Evolutionary conservation across 1,284 basidiomycete genomes (phyloP).

Genomic region (Marasmius fiardii): DNA sequence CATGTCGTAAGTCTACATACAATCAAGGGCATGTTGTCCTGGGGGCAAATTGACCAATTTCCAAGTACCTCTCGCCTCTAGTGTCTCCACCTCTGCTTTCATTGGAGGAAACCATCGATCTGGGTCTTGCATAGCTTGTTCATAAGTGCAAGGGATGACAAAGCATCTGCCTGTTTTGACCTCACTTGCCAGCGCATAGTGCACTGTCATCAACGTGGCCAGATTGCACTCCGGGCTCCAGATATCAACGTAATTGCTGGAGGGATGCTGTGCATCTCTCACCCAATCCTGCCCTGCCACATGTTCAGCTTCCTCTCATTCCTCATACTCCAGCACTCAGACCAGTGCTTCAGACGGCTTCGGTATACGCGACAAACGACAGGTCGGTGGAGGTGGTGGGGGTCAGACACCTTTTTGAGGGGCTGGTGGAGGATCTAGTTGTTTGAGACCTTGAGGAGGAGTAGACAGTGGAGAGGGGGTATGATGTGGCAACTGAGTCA

Average conservation of each 20-base stretch:
- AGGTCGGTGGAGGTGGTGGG: too few species aligned
- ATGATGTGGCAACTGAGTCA: too few species aligned
- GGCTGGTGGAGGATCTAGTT: too few species aligned
- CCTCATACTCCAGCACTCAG: background rate
- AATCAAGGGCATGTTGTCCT: background rate
- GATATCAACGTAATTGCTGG: conserved; percentile 1
- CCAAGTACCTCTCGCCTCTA: background rate
- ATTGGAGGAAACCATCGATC: conserved; percentile 10
- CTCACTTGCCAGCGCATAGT: conserved; percentile 5
- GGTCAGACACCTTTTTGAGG: too few species aligned
- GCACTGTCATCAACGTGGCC: background rate
- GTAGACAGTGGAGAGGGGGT: too few species aligned
- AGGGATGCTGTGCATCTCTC: background rate
- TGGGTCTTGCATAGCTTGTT: conserved; percentile 1
- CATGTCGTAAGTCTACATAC: background rate
- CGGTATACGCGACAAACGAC: background rate
- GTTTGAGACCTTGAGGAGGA: too few species aligned
- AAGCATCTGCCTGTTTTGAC: conserved; percentile 1
- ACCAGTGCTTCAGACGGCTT: background rate
- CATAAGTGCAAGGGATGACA: conserved; percentile 2
- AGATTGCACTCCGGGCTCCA: background rate
- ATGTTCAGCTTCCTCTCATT: background rate
- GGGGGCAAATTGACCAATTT: conserved; percentile 10
- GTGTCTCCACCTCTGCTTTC: conserved; percentile 5
- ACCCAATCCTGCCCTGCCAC: conserved; percentile 5